Conservation (phyloP, 108 stramenopile genomes). For the Cyclotella choctawhatcheeana region DNA sequence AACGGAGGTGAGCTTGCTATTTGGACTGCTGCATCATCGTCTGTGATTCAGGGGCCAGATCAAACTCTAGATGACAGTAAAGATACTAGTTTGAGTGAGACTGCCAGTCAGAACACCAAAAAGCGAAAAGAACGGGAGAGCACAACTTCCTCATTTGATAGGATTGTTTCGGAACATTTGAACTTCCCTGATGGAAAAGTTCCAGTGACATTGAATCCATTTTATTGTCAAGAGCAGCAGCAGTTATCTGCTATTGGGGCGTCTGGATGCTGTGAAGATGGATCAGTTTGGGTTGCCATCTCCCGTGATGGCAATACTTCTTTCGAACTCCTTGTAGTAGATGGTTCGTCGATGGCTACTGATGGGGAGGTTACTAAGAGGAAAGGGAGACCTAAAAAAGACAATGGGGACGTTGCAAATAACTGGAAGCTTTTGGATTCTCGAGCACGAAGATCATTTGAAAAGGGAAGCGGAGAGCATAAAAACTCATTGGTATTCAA, state of each 20-base stretch:
- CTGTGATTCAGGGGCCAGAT: conserved; percentile 45
- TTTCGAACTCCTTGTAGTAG: conserved; percentile 33
- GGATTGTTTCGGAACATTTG: conserved; percentile 23
- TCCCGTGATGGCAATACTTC: conserved; percentile 3
- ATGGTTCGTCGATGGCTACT: conserved; percentile 31
- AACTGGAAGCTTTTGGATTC: conserved; percentile 36
- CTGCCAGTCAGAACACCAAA: conserved; percentile 15
- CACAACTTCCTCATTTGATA: conserved; percentile 6
- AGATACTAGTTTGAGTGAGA: background rate
- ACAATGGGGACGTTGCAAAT: conserved; percentile 1
- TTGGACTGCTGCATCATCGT: conserved; percentile 51
- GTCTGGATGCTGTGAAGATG: conserved; percentile 49
- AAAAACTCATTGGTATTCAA: conserved; percentile 14
- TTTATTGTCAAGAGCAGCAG: conserved; percentile 24
- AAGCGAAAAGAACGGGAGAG: conserved; percentile 30
- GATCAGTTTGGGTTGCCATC: conserved; percentile 48
- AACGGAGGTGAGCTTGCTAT: conserved; percentile 49
- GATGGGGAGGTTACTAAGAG: conserved; percentile 6
- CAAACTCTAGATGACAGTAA: background rate
- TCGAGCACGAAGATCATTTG: conserved; percentile 14
- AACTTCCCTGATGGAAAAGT: conserved; percentile 33
- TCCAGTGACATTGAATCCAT: conserved; percentile 35
- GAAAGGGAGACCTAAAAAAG: conserved; percentile 8
- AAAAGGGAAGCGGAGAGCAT: conserved; percentile 3
- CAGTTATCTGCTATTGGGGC: conserved; percentile 31